Conservation (phyloP, 2,329 filamentous ascomycete species). For the Knoxdaviesia capensis region DNA sequence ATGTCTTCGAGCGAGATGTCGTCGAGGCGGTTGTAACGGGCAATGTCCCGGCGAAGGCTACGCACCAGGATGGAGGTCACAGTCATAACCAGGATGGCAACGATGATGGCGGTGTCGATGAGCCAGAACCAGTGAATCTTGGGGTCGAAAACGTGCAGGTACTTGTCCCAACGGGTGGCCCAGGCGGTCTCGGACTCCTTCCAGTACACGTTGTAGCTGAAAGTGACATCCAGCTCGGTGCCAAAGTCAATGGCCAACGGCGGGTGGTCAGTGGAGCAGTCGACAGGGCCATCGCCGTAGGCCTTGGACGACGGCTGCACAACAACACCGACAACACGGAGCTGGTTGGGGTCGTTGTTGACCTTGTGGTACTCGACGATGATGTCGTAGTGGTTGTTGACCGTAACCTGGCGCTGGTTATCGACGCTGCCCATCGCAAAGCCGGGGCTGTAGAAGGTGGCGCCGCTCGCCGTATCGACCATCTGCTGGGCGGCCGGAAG, state of each 20-base stretch:
- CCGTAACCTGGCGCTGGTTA: constrained; percentile 22
- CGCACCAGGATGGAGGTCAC: constrained; percentile 83
- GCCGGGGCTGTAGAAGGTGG: constrained; percentile 75
- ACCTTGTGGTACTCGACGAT: constrained; percentile 80
- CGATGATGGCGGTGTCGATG: constrained; percentile 87
- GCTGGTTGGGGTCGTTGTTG: constrained; percentile 38
- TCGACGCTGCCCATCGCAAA: constrained; percentile 51
- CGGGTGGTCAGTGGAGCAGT: constrained; percentile 39
- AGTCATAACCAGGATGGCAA: constrained; percentile 76
- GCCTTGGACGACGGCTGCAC: constrained; percentile 64
- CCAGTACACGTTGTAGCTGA: constrained; percentile 91
- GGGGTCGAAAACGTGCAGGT: constrained; percentile 88
- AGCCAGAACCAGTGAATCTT: constrained; percentile 99
- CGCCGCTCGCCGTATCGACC: constrained; percentile 53
- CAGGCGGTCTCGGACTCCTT: constrained; percentile 65
- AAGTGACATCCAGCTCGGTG: constrained; percentile 44
- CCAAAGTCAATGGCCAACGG: constrained; percentile 37
- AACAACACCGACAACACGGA: constrained; percentile 77
- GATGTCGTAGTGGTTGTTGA: constrained; percentile 97
- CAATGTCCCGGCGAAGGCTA: constrained; percentile 85
- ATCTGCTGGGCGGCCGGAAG: constrained; percentile 76
- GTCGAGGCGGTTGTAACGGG: constrained; percentile 86
- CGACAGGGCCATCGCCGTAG: constrained; percentile 26
- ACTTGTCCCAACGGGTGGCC: constrained; percentile 98
- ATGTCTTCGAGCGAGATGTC: constrained; percentile 81